Evolutionary conservation across 768 basidiomycete genomes (phyloP).

Genomic region (Rhizopogon vinicolor): DNA sequence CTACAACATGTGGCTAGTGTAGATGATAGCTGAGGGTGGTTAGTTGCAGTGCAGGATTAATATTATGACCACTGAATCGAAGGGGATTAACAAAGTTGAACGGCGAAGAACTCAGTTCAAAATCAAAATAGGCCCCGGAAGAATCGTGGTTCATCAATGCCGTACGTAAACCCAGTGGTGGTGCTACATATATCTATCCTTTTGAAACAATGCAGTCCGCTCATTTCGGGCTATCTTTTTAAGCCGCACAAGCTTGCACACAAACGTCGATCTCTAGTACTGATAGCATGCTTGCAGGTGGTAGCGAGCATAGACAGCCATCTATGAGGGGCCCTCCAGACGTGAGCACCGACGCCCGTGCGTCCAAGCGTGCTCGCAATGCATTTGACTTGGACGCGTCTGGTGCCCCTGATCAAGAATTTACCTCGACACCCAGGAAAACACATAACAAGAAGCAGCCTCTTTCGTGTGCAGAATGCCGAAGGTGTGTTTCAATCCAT

Average conservation of each 20-base stretch:
- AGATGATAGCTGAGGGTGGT: too few relatives aligned
- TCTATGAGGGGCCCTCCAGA: constrained; percentile 3
- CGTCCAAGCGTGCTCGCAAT: constrained; percentile 46
- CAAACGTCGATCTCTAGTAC: constrained; percentile 19
- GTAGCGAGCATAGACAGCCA: neutral
- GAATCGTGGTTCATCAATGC: constrained; percentile 10
- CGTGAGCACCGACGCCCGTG: constrained; percentile 24
- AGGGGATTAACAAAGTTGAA: constrained; percentile 1
- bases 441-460: constrained; percentile 34
- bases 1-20: too few relatives aligned
- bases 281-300: constrained; percentile 18
- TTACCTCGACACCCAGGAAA: constrained; percentile 6
- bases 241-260: constrained; percentile 5
- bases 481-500: constrained; percentile 37
- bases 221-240: constrained; percentile 10
- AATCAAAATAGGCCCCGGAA: constrained; percentile 5
- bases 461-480: constrained; percentile 60
- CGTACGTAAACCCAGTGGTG: constrained; percentile 9
- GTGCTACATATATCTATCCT: constrained; percentile 8
- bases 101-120: constrained; percentile 7
- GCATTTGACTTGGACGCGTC: constrained; percentile 11
- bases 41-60: neutral
- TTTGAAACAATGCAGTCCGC: constrained; percentile 9
- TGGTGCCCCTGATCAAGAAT: constrained; percentile 9
- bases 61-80: neutral